Conservation (phyloP, 352 stramenopile species). For the Phytophthora pluvialis region DNA sequence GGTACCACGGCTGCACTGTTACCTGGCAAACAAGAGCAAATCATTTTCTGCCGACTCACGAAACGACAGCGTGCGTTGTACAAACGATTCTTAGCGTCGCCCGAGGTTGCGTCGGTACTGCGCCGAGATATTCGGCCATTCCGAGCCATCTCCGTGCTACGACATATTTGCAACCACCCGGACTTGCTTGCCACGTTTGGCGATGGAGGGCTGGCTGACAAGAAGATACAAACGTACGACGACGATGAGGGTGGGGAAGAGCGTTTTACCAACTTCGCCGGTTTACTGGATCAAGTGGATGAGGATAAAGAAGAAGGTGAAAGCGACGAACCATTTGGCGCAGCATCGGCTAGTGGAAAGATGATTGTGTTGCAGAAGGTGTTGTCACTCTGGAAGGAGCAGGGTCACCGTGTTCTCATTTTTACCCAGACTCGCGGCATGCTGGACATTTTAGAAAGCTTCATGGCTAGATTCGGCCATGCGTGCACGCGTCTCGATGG, state of each 20-base stretch:
- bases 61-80: slow-evolving; percentile 91
- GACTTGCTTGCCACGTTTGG: slow-evolving; percentile 90
- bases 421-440: slow-evolving; percentile 98
- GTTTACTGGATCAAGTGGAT: slow-evolving; percentile 22
- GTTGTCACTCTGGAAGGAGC: slow-evolving; percentile 93
- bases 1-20: slow-evolving; percentile 51
- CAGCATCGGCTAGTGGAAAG: slow-evolving; percentile 93
- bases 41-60: slow-evolving; percentile 97
- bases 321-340: slow-evolving; percentile 43
- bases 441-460: slow-evolving; percentile 97
- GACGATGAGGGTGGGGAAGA: slow-evolving; percentile 32
- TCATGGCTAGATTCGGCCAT: slow-evolving; percentile 87
- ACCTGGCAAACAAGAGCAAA: slow-evolving; percentile 98
- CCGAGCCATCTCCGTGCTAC: slow-evolving; percentile 94
- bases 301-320: slow-evolving; percentile 32
- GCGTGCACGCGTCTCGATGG: slow-evolving; percentile 97
- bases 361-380: slow-evolving; percentile 97
- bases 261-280: slow-evolving; percentile 10
- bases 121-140: slow-evolving; percentile 84
- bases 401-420: slow-evolving; percentile 96
- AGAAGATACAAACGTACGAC: slow-evolving; percentile 37
- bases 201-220: slow-evolving; percentile 37
- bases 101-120: slow-evolving; percentile 93
- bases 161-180: slow-evolving; percentile 99
- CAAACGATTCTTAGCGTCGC: slow-evolving; percentile 90